phyloP scores from a whole-genome alignment of 176 grass and related monocot species.

The Oryza coarctata region DNA sequence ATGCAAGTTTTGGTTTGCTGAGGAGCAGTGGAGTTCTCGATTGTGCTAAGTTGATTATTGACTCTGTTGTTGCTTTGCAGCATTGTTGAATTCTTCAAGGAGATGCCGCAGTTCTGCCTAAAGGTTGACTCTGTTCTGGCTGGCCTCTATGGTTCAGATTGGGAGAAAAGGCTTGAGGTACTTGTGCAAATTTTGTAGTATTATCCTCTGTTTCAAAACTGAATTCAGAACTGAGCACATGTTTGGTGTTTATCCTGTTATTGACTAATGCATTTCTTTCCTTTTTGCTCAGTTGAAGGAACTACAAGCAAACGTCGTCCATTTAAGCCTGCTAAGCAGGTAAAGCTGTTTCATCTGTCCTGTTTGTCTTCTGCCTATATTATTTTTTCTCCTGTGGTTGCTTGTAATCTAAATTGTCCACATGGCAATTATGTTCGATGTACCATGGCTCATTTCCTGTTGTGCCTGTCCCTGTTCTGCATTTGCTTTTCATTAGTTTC shows the following conservation, averaged over 20 bases:
- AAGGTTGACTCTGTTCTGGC: slow-evolving; percentile 66
- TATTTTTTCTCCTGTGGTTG: not conserved
- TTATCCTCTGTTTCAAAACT: slow-evolving; percentile 12
- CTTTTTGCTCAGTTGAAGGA: slow-evolving; percentile 71
- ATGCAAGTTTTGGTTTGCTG: not conserved
- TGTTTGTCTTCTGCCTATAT: slow-evolving; percentile 10
- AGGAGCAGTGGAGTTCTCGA: not conserved
- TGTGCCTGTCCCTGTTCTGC: not conserved
- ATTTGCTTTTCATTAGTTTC: not conserved
- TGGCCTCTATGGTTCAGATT: slow-evolving; percentile 85
- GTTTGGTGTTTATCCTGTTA: not conserved
- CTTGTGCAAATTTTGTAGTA: not conserved
- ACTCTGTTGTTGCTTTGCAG: slow-evolving; percentile 47
- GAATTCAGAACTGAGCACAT: slow-evolving; percentile 2
- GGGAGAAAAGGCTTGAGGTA: slow-evolving; percentile 97
- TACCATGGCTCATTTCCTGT: not conserved
- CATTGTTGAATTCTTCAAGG: slow-evolving; percentile 87
- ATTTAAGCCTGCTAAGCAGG: slow-evolving; percentile 86
- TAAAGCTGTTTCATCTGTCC: slow-evolving; percentile 22
- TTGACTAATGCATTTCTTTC: slow-evolving; percentile 12
- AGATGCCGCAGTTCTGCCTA: slow-evolving; percentile 93
- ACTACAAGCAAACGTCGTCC: slow-evolving; percentile 80
- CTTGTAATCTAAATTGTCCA: not conserved
- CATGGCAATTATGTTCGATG: not conserved
- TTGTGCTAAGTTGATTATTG: slow-evolving; percentile 16